phyloP scores from a whole-genome alignment of 1,139 yeast species.

The Geotrichum histeridarum region DNA sequence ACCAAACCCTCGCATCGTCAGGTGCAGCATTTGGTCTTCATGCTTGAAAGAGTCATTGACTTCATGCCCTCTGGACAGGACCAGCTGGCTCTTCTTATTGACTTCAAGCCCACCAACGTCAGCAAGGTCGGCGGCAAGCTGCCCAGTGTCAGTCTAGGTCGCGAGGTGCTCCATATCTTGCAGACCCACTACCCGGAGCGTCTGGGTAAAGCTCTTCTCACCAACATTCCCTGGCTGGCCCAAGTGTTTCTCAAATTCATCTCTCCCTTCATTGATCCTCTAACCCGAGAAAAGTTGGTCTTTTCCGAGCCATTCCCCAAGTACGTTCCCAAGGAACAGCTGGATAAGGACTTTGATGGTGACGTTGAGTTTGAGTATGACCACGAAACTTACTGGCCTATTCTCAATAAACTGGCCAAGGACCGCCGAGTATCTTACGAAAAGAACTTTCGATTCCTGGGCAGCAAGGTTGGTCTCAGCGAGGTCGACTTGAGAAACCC shows the following conservation, averaged over 20 bases:
- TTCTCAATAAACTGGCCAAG: conserved; percentile 54
- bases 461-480: conserved; percentile 69
- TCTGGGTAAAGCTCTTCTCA: conserved; percentile 81
- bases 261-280: conserved; percentile 91
- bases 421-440: conserved; percentile 52
- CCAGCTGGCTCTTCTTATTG: conserved; percentile 80
- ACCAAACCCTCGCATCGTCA: conserved; percentile 82
- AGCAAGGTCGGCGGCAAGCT: conserved; percentile 55
- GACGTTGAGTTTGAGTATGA: conserved; percentile 72
- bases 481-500: conserved; percentile 63
- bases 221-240: conserved; percentile 90
- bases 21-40: conserved; percentile 86
- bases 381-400: conserved; percentile 79
- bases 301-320: conserved; percentile 83
- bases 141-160: conserved; percentile 76
- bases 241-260: conserved; percentile 85
- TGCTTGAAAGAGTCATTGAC: conserved; percentile 85
- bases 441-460: conserved; percentile 60
- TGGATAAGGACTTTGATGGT: conserved; percentile 84
- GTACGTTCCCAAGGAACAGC: conserved; percentile 73
- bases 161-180: conserved; percentile 77
- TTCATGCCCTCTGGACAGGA: conserved; percentile 97
- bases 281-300: conserved; percentile 85
- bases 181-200: conserved; percentile 97
- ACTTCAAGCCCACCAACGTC: conserved; percentile 64